A percentile compares a stretch with the other conserved stretches of the same genome.
These are phyloP conservation scores for Coemansia sp. DNA, from an alignment of 192 early-diverging fungal species.

Conservation along the genomic window DNA sequence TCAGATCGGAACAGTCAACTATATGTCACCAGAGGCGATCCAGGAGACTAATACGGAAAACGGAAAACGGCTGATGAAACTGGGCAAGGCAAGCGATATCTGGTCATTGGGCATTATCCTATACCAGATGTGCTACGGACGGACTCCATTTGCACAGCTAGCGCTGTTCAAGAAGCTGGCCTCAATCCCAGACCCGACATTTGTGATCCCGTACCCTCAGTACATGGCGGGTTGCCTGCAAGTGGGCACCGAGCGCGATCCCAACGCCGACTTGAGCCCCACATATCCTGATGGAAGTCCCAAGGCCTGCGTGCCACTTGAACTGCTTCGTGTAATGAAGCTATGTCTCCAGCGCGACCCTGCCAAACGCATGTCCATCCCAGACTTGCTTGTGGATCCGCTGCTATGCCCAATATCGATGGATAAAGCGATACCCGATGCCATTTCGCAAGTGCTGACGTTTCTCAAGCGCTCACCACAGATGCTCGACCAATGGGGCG, in stretches of 20 bases:
- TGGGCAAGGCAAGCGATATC: constrained; percentile 83
- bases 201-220: constrained; percentile 67
- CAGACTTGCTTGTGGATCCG: constrained; percentile 66
- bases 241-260: constrained; percentile 32
- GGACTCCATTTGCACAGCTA: constrained; percentile 80
- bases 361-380: constrained; percentile 67
- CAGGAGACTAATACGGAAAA: constrained; percentile 47
- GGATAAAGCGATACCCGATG: constrained; percentile 36
- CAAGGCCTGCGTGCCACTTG: constrained; percentile 49
- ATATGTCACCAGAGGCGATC: constrained; percentile 95
- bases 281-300: constrained; percentile 19
- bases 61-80: constrained; percentile 56
- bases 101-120: constrained; percentile 94
- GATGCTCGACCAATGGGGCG: constrained; percentile 50
- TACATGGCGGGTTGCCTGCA: constrained; percentile 50
- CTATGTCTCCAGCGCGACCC: constrained; percentile 72
- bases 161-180: constrained; percentile 68
- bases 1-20: constrained; percentile 90
- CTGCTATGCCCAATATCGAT: constrained; percentile 59
- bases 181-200: constrained; percentile 70
- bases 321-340: constrained; percentile 65
- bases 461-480: constrained; percentile 43
- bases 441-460: constrained; percentile 47
- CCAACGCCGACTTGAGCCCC: constrained; percentile 18
- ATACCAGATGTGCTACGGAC: constrained; percentile 88